These are phyloP conservation scores for Beta macrorhiza DNA, from an alignment of 179 eudicot genomes.

Conservation along the genomic window DNA sequence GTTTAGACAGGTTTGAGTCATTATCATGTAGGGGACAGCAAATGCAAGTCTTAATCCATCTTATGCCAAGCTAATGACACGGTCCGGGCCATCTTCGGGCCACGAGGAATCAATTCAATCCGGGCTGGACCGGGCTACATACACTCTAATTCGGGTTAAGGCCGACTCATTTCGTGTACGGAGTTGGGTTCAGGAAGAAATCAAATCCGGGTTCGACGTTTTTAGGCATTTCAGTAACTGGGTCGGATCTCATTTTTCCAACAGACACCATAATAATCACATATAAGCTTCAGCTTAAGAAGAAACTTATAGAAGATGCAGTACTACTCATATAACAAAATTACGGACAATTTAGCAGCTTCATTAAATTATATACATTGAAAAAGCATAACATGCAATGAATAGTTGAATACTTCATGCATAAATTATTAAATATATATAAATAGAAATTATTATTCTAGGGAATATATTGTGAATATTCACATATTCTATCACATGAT, in stretches of 20 bases:
- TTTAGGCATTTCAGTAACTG: background rate
- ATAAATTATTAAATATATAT: background rate
- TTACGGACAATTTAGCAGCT: background rate
- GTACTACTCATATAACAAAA: background rate
- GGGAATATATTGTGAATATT: background rate
- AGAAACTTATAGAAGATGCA: background rate
- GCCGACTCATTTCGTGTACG: background rate
- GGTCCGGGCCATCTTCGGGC: slow-evolving; percentile 3
- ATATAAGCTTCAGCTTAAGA: background rate
- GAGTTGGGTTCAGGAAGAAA: too few relatives aligned
- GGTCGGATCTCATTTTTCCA: slow-evolving; percentile 8
- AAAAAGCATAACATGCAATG: background rate
- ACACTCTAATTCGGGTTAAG: background rate
- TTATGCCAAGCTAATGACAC: background rate
- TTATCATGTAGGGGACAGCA: slow-evolving; percentile 15
- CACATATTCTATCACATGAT: background rate
- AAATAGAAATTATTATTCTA: background rate
- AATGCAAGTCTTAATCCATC: slow-evolving; percentile 1
- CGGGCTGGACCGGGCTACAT: background rate
- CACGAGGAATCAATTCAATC: background rate
- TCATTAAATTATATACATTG: background rate
- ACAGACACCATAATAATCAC: background rate
- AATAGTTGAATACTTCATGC: background rate
- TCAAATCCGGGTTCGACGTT: background rate
- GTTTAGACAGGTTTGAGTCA: slow-evolving; percentile 9